These are phyloP conservation scores for Myxozyma geophila DNA, from an alignment of 805 yeast species.

Conservation along the genomic window DNA sequence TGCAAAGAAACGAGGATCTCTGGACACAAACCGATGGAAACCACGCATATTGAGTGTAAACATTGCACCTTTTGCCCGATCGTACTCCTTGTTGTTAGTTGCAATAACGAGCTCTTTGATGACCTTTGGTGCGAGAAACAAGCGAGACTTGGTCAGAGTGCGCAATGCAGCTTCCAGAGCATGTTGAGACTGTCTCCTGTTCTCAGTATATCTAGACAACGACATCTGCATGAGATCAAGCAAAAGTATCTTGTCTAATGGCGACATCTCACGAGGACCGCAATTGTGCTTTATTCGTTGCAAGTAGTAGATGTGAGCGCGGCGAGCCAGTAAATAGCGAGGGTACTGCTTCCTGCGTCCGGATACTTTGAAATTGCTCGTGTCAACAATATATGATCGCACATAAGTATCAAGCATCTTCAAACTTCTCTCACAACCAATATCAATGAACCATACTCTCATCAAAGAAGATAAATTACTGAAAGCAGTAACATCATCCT, in stretches of 20 bases:
- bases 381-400: constrained; percentile 60
- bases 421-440: constrained; percentile 71
- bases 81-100: constrained; percentile 54
- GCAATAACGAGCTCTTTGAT: constrained; percentile 57
- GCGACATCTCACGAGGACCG: constrained; percentile 71
- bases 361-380: constrained; percentile 64
- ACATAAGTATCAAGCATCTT: constrained; percentile 59
- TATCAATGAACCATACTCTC: constrained; percentile 79
- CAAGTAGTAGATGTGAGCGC: constrained; percentile 74
- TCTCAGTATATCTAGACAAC: constrained; percentile 69
- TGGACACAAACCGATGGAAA: constrained; percentile 24
- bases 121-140: constrained; percentile 56
- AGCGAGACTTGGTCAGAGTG: constrained; percentile 68
- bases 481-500: constrained; percentile 67
- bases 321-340: constrained; percentile 73
- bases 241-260: constrained; percentile 64
- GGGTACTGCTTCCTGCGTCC: constrained; percentile 73
- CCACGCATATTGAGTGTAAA: constrained; percentile 24
- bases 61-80: constrained; percentile 63
- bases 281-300: constrained; percentile 73
- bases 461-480: constrained; percentile 65
- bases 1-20: constrained; percentile 21
- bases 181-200: constrained; percentile 71
- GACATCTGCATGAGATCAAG: constrained; percentile 67
- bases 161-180: constrained; percentile 71